phyloP scores from a whole-genome alignment of 495 filamentous ascomycete genomes.

The Neurospora intermedia region DNA sequence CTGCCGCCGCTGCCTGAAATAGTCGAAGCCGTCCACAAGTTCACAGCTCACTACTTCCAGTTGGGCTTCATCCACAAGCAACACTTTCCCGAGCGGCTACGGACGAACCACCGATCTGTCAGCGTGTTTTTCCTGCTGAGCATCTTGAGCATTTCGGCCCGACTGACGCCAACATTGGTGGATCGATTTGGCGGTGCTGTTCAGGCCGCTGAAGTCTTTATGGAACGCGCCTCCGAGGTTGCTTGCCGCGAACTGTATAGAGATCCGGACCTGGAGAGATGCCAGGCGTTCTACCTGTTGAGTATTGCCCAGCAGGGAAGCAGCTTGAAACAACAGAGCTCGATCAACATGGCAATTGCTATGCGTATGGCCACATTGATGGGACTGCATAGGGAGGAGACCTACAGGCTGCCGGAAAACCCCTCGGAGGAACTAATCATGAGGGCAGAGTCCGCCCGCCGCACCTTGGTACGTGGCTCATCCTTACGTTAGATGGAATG shows the following conservation, averaged over 20 bases:
- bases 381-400: constrained; percentile 41
- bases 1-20: constrained; percentile 31
- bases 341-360: constrained; percentile 42
- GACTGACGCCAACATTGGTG: constrained; percentile 35
- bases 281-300: constrained; percentile 41
- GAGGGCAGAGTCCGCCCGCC: constrained; percentile 33
- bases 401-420: constrained; percentile 25
- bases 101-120: constrained; percentile 27
- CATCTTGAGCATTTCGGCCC: constrained; percentile 37
- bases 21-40: constrained; percentile 33
- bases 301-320: constrained; percentile 43
- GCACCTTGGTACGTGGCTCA: constrained; percentile 32
- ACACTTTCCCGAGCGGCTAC: constrained; percentile 31
- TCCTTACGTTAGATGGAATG: neutral
- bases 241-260: constrained; percentile 37
- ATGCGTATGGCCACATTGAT: constrained; percentile 41
- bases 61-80: constrained; percentile 43
- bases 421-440: constrained; percentile 30
- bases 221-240: constrained; percentile 33
- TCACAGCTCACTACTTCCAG: constrained; percentile 38
- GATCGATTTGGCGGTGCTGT: constrained; percentile 32
- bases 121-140: constrained; percentile 38
- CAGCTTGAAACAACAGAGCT: constrained; percentile 35
- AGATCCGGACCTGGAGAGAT: constrained; percentile 37
- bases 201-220: constrained; percentile 37